Evolutionary conservation across 2,329 filamentous ascomycete genomes (phyloP).

Genomic region (Fonsecaea multimorphosa): DNA sequence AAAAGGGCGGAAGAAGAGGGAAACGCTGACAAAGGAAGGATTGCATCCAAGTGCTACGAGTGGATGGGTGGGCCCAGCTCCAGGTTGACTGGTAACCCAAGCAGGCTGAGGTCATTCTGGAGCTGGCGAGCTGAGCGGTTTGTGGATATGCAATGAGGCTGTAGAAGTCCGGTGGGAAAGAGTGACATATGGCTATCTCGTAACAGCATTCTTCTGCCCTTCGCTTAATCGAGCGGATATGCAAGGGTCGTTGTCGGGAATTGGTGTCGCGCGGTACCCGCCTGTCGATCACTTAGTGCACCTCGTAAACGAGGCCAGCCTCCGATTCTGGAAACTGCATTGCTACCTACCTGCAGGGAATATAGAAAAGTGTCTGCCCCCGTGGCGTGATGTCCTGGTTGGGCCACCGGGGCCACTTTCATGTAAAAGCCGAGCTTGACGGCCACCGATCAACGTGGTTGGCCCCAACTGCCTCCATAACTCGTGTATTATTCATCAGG

Average conservation of each 20-base stretch:
- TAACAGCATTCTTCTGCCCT: slow-evolving; percentile 3
- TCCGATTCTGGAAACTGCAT: neutral
- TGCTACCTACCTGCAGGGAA: neutral
- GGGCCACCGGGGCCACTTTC: neutral
- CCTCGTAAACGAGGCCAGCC: neutral
- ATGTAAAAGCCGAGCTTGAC: neutral
- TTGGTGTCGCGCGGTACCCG: slow-evolving; percentile 7
- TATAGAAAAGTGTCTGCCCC: neutral
- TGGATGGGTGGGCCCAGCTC: neutral
- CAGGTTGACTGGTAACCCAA: neutral
- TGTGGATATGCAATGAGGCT: slow-evolving; percentile 21
- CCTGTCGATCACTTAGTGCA: slow-evolving; percentile 17
- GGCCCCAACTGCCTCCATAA: neutral
- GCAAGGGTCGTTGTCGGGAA: slow-evolving; percentile 13
- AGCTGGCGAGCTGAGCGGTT: slow-evolving; percentile 6
- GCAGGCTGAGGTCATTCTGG: slow-evolving; percentile 22
- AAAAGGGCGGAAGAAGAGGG: slow-evolving; percentile 1
- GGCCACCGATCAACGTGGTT: neutral
- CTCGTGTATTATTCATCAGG: slow-evolving; percentile 19
- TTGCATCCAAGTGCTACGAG: neutral
- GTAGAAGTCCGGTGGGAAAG: neutral
- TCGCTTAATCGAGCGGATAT: slow-evolving; percentile 17
- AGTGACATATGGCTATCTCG: slow-evolving; percentile 11
- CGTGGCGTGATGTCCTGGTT: slow-evolving; percentile 12
- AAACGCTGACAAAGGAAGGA: slow-evolving; percentile 13